Evolutionary conservation across 495 filamentous ascomycete species (phyloP).

Genomic region (Penicillium angulare): DNA sequence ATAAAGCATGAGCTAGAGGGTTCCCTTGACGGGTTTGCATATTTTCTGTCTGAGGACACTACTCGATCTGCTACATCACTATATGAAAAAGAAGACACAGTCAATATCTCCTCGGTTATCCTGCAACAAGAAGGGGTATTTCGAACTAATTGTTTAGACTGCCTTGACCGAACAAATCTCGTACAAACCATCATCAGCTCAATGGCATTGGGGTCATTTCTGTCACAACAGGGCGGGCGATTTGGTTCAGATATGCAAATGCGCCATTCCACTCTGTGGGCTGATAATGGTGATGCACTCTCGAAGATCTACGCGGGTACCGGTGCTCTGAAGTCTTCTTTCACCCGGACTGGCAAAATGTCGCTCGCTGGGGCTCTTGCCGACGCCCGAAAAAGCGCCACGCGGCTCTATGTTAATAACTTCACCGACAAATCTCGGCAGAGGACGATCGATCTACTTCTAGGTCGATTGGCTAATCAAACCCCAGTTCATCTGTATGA

Average conservation of each 20-base stretch:
- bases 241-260: conserved; percentile 81
- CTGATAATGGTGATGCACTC: conserved; percentile 95
- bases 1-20: conserved; percentile 71
- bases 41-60: conserved; percentile 76
- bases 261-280: conserved; percentile 89
- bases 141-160: conserved; percentile 94
- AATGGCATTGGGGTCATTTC: conserved; percentile 82
- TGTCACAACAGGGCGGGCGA: conserved; percentile 63
- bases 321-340: conserved; percentile 91
- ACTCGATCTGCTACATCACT: conserved; percentile 6
- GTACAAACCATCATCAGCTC: conserved; percentile 93
- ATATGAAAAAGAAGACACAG: conserved; percentile 23
- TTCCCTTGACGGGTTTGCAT: conserved; percentile 83
- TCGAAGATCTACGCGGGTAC: conserved; percentile 97
- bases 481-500: conserved; percentile 82
- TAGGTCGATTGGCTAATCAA: conserved; percentile 83
- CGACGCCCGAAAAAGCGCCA: conserved; percentile 91
- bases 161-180: conserved; percentile 92
- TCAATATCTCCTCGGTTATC: conserved; percentile 62
- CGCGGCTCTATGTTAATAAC: conserved; percentile 93
- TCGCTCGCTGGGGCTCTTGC: conserved; percentile 91
- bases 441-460: conserved; percentile 87
- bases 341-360: conserved; percentile 96
- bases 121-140: conserved; percentile 93
- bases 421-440: conserved; percentile 92